Evolutionary conservation across 768 basidiomycete genomes (phyloP), one percentile per base, ranked within the genome.

Genomic region (Mycena albidolilacea): DNA sequence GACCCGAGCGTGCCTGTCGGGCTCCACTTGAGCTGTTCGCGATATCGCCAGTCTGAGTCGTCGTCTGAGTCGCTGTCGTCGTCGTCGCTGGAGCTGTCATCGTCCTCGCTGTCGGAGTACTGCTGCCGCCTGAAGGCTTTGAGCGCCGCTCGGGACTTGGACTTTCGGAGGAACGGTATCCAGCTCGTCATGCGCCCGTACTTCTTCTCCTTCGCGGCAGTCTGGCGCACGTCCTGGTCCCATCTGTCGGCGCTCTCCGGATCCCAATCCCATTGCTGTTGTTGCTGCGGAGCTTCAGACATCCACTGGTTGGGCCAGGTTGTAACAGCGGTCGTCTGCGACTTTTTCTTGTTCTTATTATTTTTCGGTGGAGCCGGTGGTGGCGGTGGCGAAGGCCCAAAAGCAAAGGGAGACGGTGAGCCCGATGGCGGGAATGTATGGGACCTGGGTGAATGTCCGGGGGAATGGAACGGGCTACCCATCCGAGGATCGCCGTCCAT

Each of bases 181-280:
- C 68, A 75, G 57, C 65, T 62, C 43, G 64, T 35, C 62, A 72
- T 35, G 57, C 62, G 60, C 30, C 66, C 41, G 19, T 17, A n/a
- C 68, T 58, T 72, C 54, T 67, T 69, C 65, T 72, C 75, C 71
- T 72, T 72, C 46, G 52, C 65, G 23, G 74, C 74, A 3, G 65
- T 37, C 15, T 54, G 43, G 12, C 63, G 43, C n/a, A 75, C 71
- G 21, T 69, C 71, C 35, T 54, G 60, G 23, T 65, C 71, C 75
- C 75, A 75, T 23, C 52, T 64, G 54, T 65, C 74, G 23, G 68
- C 59, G 48, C 67, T 48, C 44, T 54, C 68, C 7, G 67, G 68
- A 35, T 70, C 65, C 69, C 73, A 70, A 23, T 62, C 43, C 62
- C 46, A 50, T n/a, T 64, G 41, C 59, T 52, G 46, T 14, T 39